phyloP scores from a whole-genome alignment of 177 flowering plant genomes.

The Vitis hybrid region DNA sequence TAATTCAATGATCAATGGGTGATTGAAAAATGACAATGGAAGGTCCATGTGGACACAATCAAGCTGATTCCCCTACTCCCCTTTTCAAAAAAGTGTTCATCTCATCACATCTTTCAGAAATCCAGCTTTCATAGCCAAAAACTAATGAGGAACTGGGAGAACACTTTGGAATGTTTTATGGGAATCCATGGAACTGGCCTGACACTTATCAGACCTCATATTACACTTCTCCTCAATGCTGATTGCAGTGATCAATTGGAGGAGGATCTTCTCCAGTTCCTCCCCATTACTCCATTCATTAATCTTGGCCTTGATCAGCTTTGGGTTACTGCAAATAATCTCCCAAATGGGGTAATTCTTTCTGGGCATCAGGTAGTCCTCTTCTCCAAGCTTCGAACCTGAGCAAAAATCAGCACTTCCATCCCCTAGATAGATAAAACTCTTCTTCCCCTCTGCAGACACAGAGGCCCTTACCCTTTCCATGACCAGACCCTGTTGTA shows the following conservation, averaged over 20 bases:
- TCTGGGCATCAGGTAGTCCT: conserved; percentile 24
- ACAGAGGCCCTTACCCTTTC: conserved; percentile 9
- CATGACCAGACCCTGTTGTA: conserved; percentile 16
- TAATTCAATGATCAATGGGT: no score
- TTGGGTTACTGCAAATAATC: conserved; percentile 4
- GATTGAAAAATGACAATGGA: no score
- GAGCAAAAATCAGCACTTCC: conserved; percentile 29
- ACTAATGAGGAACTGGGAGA: conserved; percentile 7
- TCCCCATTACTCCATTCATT: conserved; percentile 21
- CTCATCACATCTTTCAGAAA: no score
- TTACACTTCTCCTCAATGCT: conserved; percentile 3
- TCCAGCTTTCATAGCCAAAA: not conserved
- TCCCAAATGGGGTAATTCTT: conserved; percentile 22
- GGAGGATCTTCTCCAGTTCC: conserved; percentile 8
- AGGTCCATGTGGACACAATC: no score
- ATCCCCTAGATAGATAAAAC: conserved; percentile 23
- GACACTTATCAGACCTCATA: not conserved
- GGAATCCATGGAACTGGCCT: not conserved
- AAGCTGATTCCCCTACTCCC: no score
- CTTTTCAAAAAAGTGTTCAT: no score
- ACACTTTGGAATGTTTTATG: not conserved
- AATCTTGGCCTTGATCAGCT: conserved; percentile 11
- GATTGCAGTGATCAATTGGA: not conserved
- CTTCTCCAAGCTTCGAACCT: conserved; percentile 21
- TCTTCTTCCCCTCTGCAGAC: conserved; percentile 8